These are phyloP conservation scores for Groenewaldozyma sp. DNA, from an alignment of 1,139 yeast species.

Conservation along the genomic window DNA sequence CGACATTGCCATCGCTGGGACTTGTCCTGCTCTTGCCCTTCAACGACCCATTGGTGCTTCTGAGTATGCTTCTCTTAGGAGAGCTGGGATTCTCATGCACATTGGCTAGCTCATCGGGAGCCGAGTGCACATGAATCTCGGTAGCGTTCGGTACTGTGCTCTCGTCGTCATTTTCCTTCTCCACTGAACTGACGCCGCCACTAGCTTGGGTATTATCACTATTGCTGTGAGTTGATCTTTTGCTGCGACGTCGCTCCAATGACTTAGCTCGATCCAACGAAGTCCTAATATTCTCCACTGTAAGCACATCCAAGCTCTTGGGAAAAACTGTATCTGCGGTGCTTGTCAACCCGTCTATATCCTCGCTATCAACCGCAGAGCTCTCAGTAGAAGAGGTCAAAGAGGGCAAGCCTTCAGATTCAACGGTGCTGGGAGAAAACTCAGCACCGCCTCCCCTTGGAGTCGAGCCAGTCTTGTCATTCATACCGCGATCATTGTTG, in stretches of 20 bases:
- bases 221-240: slow-evolving; percentile 15
- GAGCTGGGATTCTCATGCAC: slow-evolving; percentile 9
- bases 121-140: slow-evolving; percentile 23
- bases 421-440: slow-evolving; percentile 5
- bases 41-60: slow-evolving; percentile 10
- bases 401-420: slow-evolving; percentile 13
- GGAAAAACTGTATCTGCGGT: slow-evolving; percentile 32
- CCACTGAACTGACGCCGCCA: slow-evolving; percentile 8
- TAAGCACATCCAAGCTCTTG: slow-evolving; percentile 25
- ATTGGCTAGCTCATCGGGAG: slow-evolving; percentile 8
- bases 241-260: slow-evolving; percentile 28
- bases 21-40: no score
- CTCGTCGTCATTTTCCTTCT: slow-evolving; percentile 14
- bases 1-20: no score
- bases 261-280: slow-evolving; percentile 30
- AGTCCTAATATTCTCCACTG: slow-evolving; percentile 29
- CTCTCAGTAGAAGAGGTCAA: slow-evolving; percentile 18
- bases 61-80: slow-evolving; percentile 21
- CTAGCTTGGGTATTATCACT: slow-evolving; percentile 9
- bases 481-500: not conserved
- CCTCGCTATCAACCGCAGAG: slow-evolving; percentile 12
- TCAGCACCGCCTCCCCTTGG: slow-evolving; percentile 3
- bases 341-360: slow-evolving; percentile 18
- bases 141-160: slow-evolving; percentile 25
- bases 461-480: not conserved